These are phyloP conservation scores for Pisolithus thermaeus DNA, from an alignment of 1,284 basidiomycete genomes.

Conservation along the genomic window DNA sequence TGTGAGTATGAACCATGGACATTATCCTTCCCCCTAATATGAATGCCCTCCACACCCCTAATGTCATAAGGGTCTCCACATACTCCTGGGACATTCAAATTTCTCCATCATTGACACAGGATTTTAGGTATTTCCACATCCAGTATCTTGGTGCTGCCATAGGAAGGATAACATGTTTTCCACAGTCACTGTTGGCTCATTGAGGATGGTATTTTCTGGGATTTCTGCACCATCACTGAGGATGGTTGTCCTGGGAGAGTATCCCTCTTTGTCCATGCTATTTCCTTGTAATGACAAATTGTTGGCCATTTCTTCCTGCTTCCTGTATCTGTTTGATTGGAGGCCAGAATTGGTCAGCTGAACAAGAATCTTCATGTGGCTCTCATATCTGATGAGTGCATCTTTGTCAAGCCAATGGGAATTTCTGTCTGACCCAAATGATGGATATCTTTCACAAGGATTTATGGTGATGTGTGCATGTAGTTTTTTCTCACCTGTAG, in stretches of 20 bases:
- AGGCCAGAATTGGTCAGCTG: neutral
- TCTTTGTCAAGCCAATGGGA: neutral
- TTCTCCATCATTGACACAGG: neutral
- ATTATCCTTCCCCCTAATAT: neutral
- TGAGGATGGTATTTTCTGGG: neutral
- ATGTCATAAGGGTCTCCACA: neutral
- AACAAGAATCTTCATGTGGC: neutral
- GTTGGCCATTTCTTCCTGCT: neutral
- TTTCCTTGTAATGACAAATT: neutral
- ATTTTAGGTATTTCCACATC: neutral
- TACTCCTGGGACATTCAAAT: neutral
- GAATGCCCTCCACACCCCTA: conserved; percentile 1
- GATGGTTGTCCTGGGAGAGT: neutral
- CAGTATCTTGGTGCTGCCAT: neutral
- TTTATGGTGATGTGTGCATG: neutral
- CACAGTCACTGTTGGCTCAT: neutral
- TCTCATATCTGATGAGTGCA: neutral
- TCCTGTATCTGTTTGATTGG: neutral
- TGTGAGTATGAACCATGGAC: no score
- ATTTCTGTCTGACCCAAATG: neutral
- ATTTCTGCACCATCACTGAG: neutral
- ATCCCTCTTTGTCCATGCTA: neutral
- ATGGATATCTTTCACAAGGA: neutral
- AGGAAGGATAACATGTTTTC: neutral
- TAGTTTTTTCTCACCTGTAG: neutral